Conservation (phyloP, 1,139 yeast species). For the Diutina sp. region DNA sequence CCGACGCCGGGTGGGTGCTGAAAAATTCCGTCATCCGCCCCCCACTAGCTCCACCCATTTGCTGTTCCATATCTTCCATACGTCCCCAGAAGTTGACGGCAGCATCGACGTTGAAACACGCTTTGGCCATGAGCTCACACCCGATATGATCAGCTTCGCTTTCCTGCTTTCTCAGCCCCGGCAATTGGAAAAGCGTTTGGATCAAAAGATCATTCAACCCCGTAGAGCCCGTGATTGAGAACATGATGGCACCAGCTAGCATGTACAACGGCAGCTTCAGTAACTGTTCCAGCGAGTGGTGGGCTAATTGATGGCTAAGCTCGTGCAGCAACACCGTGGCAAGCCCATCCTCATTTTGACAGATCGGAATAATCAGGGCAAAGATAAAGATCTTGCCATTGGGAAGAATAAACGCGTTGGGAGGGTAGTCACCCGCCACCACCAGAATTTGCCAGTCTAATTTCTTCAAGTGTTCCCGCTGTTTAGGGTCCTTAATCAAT, state of each 20-base stretch:
- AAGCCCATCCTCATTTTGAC: slow-evolving; percentile 74
- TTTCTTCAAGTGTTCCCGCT: slow-evolving; percentile 19
- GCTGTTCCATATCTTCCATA: slow-evolving; percentile 51
- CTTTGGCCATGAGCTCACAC: slow-evolving; percentile 77
- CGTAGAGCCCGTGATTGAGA: slow-evolving; percentile 19
- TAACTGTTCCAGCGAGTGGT: slow-evolving; percentile 78
- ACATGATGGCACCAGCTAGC: slow-evolving; percentile 6
- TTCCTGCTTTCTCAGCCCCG: slow-evolving; percentile 88
- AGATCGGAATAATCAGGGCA: slow-evolving; percentile 64
- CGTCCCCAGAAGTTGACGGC: slow-evolving; percentile 74
- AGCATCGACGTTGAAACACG: slow-evolving; percentile 70
- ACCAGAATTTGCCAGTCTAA: slow-evolving; percentile 77
- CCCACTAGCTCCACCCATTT: slow-evolving; percentile 7
- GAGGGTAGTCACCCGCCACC: slow-evolving; percentile 56
- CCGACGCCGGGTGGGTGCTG: slow-evolving; percentile 86
- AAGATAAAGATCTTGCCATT: slow-evolving; percentile 93
- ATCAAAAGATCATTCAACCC: slow-evolving; percentile 37
- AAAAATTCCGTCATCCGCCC: slow-evolving; percentile 40
- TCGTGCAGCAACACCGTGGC: slow-evolving; percentile 94
- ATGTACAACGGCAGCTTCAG: slow-evolving; percentile 43
- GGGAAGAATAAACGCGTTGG: slow-evolving; percentile 93
- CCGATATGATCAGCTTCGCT: slow-evolving; percentile 95
- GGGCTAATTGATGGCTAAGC: slow-evolving; percentile 84
- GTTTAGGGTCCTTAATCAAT: slow-evolving; percentile 16
- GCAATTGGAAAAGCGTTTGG: slow-evolving; percentile 54